Evolutionary conservation across 768 basidiomycete genomes (phyloP).

Genomic region (Kockovaella imperatae): DNA sequence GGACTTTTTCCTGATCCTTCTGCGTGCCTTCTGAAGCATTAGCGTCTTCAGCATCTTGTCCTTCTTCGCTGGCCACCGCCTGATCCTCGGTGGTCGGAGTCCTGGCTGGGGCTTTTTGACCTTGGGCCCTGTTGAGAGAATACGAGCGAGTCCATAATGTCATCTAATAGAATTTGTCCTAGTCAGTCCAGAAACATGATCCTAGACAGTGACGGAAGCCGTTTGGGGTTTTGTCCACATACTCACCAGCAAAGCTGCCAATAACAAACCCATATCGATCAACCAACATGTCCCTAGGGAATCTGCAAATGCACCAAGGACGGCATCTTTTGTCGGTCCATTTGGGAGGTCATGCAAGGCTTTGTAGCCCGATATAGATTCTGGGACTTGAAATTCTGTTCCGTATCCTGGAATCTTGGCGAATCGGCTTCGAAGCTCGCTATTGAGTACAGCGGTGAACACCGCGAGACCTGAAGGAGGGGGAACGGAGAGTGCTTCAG

Average conservation of each 20-base stretch:
- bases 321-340: conserved; percentile 24
- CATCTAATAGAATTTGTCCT: conserved; percentile 10
- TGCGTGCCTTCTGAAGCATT: too few relatives aligned
- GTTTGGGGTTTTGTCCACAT: too few relatives aligned
- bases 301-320: conserved; percentile 38
- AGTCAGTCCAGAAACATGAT: not conserved
- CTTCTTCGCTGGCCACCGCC: too few relatives aligned
- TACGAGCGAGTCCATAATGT: conserved; percentile 33
- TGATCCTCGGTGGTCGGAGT: not conserved
- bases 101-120: not conserved
- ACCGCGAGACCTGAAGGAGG: conserved; percentile 27
- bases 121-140: conserved; percentile 16
- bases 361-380: conserved; percentile 29
- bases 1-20: too few relatives aligned
- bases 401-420: conserved; percentile 35
- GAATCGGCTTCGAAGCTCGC: conserved; percentile 30
- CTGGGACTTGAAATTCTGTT: conserved; percentile 29
- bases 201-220: not conserved
- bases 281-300: conserved; percentile 33
- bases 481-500: not conserved
- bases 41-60: too few relatives aligned
- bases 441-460: conserved; percentile 38
- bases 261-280: conserved; percentile 22
- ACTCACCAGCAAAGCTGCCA: conserved; percentile 19
- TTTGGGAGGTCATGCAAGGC: conserved; percentile 34